Evolutionary conservation across 805 yeast species (phyloP), one percentile per base, ranked within the genome.

Genomic region (Pichia phayaonensis): DNA sequence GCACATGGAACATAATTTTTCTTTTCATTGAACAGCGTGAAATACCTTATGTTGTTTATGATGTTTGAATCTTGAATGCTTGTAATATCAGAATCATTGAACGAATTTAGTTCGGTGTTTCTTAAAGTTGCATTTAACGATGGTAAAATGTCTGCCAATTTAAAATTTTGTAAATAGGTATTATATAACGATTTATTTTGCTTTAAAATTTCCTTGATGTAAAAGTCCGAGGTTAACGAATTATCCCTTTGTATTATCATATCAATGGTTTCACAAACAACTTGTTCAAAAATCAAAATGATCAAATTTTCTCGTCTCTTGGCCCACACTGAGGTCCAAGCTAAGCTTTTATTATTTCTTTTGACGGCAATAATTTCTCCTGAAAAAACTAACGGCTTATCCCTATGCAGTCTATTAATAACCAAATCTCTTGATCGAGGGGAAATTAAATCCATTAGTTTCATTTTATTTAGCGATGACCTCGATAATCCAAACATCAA

Each of bases 241-340:
- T 20, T 29, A 50, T 68, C 55, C 64, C 76, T 73, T 64, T 70
- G 71, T 23, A 81, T 66, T 12, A 73, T 64, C 11, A 83, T 65
- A 60, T 83, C 87, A 50, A 81, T 72, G n/a, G 84, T 80, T 59
- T 77, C 81, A 61, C 84, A 80, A 2, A 81, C 86, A 27, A 90
- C 88, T 61, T 88, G 94, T 61, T 90, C 96, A 61, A 90, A 83
- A 71, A 88, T 88, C 70, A 94, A 83, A 46, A 89, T 84, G 48
- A 90, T 75, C 49, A 86, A 66, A 42, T 79, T 79, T 4, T 83
- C 83, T 56, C 83, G 81, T 52, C 80, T 72, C 59, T 90, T 90
- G 0, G 94, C 95, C 97, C 97, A 92, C 50, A 90, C 66, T 0
- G 96, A 86, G 12, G 96, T 90, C 86, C 95, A 83, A 0, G 90